Evolutionary conservation across 208 protist species (phyloP), one percentile per base, ranked within the genome.

Genomic region (Wallacemonas sp.): DNA sequence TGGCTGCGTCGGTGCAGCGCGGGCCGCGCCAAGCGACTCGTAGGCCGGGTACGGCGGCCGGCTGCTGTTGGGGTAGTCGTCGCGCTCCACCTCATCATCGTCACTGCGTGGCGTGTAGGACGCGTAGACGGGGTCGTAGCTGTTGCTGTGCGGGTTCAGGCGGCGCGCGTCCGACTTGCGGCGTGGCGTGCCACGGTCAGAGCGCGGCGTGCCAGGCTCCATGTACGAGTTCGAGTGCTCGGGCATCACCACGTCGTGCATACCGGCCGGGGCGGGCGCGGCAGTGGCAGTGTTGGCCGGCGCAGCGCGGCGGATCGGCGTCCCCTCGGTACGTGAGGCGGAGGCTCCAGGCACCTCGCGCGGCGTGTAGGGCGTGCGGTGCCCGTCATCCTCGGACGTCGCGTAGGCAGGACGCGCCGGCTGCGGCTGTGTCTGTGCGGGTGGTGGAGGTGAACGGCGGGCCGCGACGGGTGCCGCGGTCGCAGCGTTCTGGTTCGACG

Each of bases 221-320:
- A 58, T 58, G 52, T 58, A 58, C 26, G 32, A 39, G 52, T 58
- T 58, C n/a, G 52, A 58, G 52, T 58, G 32, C 52, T 12, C 52
- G 2, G 52, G 52, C 52, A 41, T 4, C 30, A 24, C 52, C 29
- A 58, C 52, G 52, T 17, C 52, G 47, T 55, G 11, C 41, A 47
- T 21, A 29, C 21, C 47, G 11, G 11, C 19, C 19, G 3, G 5
- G 9, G 47, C 29, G 17, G 52, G 4, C 2, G 30, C 5, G n/a
- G 32, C 52, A 21, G 52, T 29, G 26, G 26, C n/a, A 8, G 52
- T 21, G 26, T 9, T 11, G 12, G 48, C 11, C 11, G 48, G 48
- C 24, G 26, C 48, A 33, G 12, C 27, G 29, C 52, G 52, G 23
- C 52, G 52, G 17, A 58, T 24, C 4, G 52, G 30, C 30, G 52